Conservation (phyloP, 225 moss, liverwort and hornwort species). For the Lunularia cruciata region DNA sequence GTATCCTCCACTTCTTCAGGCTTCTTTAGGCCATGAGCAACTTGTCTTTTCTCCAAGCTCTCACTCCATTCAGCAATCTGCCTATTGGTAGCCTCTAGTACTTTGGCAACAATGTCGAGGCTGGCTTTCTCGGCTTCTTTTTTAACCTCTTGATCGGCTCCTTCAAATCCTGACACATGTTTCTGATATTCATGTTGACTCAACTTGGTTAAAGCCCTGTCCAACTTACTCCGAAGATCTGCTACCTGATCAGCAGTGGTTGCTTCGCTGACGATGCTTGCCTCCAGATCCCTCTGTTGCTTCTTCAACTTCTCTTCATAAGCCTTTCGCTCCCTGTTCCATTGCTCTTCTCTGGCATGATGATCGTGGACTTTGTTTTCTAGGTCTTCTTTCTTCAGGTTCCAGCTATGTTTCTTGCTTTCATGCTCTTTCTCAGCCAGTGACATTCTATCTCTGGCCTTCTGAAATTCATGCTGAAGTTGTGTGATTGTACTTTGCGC, state of each 20-base stretch:
- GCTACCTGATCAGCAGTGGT: constrained; percentile 15
- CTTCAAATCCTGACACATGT: constrained; percentile 1
- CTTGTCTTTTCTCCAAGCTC: constrained; percentile 24
- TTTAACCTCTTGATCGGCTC: constrained; percentile 13
- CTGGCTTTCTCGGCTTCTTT: constrained; percentile 25
- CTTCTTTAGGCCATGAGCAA: constrained; percentile 17
- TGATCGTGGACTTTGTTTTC: constrained; percentile 7
- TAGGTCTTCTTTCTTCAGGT: constrained; percentile 2
- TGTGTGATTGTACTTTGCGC: background rate
- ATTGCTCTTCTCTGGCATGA: constrained; percentile 18
- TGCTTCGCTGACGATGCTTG: constrained; percentile 10
- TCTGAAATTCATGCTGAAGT: constrained; percentile 23
- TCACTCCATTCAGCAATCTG: constrained; percentile 27
- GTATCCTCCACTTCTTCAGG: constrained; percentile 13
- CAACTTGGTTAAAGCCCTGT: constrained; percentile 23
- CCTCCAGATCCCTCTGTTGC: constrained; percentile 23
- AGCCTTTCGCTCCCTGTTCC: constrained; percentile 11
- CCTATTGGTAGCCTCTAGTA: constrained; percentile 12
- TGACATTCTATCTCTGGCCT: constrained; percentile 15
- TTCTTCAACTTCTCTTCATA: constrained; percentile 19
- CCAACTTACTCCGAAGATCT: constrained; percentile 20
- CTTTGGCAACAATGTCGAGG: constrained; percentile 18
- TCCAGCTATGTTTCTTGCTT: constrained; percentile 8
- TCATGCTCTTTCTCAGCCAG: constrained; percentile 24
- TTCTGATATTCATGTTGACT: constrained; percentile 22